A percentile compares a stretch with the other conserved stretches of the same genome.
These are phyloP conservation scores for Lachancea nothofagi DNA, from an alignment of 805 yeast species.

Conservation along the genomic window DNA sequence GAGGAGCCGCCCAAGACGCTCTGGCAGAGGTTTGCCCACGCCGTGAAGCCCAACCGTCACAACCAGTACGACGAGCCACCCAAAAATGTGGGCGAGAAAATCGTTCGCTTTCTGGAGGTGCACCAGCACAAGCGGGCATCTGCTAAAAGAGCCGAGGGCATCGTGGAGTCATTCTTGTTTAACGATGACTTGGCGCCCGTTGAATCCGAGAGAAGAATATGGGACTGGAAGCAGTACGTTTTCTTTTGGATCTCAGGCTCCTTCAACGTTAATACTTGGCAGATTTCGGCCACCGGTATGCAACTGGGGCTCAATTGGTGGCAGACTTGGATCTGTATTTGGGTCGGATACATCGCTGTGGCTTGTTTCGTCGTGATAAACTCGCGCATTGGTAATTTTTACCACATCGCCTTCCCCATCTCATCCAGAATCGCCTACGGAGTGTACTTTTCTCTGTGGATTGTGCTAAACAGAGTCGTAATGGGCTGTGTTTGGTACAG, in stretches of 20 bases:
- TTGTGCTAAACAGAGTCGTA: conserved; percentile 79
- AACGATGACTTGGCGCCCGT: conserved; percentile 80
- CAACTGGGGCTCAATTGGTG: conserved; percentile 81
- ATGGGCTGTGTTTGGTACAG: conserved; percentile 90
- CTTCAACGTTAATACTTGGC: conserved; percentile 88
- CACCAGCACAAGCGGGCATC: conserved; percentile 11
- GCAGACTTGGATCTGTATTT: conserved; percentile 86
- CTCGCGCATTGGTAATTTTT: conserved; percentile 75
- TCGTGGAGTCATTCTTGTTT: conserved; percentile 44
- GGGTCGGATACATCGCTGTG: conserved; percentile 75
- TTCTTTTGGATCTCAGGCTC: conserved; percentile 87
- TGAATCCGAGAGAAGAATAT: conserved; percentile 62
- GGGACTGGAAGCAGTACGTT: conserved; percentile 81
- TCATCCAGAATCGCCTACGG: conserved; percentile 81
- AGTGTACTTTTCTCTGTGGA: conserved; percentile 82
- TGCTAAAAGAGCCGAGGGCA: conserved; percentile 11
- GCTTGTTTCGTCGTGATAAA: conserved; percentile 63
- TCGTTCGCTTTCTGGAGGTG: conserved; percentile 11
- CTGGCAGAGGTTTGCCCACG: conserved; percentile 1
- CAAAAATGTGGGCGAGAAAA: conserved; percentile 6
- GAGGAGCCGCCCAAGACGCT: conserved; percentile 3
- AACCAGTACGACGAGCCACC: conserved; percentile 9
- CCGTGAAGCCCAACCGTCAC: background rate
- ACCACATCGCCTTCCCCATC: conserved; percentile 85
- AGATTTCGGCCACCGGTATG: conserved; percentile 85